These are phyloP conservation scores for Lactarius trivialis DNA, from an alignment of 768 basidiomycete genomes.

Conservation along the genomic window DNA sequence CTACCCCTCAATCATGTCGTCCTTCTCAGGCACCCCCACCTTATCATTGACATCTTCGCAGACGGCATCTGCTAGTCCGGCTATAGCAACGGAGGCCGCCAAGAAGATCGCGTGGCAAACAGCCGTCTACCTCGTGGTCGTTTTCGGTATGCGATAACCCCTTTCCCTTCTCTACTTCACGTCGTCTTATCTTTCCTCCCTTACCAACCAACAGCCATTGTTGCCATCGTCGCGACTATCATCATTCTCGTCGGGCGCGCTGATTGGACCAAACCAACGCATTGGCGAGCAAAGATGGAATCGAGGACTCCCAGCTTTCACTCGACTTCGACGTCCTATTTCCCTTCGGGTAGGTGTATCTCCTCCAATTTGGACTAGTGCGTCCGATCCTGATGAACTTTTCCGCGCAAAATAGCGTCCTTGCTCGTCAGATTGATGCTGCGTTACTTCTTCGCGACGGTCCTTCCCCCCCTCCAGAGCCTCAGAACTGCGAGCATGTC, in stretches of 20 bases:
- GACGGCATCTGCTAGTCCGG: background rate
- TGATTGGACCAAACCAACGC: background rate
- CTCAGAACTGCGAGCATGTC: conserved; percentile 3
- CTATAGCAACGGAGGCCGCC: background rate
- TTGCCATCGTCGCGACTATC: background rate
- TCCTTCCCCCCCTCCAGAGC: conserved; percentile 5
- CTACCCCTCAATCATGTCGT: background rate
- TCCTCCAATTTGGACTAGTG: no score
- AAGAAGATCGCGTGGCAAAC: conserved; percentile 4
- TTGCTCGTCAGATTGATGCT: conserved; percentile 5
- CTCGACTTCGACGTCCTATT: background rate
- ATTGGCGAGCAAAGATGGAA: background rate
- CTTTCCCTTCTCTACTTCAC: background rate
- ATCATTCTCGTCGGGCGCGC: conserved; percentile 3
- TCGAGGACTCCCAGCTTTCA: background rate
- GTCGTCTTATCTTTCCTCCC: conserved; percentile 2
- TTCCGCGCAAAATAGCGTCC: background rate
- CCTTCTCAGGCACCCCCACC: background rate
- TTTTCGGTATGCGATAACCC: background rate
- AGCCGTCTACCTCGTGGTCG: conserved; percentile 10
- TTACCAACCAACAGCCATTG: conserved; percentile 11
- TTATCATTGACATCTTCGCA: background rate
- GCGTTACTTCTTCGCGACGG: background rate
- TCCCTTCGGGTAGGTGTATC: background rate
- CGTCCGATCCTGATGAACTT: no score